Evolutionary conservation across 495 filamentous ascomycete species (phyloP), one percentile per base, ranked within the genome.

Genomic region (Aspergillus haitiensis): DNA sequence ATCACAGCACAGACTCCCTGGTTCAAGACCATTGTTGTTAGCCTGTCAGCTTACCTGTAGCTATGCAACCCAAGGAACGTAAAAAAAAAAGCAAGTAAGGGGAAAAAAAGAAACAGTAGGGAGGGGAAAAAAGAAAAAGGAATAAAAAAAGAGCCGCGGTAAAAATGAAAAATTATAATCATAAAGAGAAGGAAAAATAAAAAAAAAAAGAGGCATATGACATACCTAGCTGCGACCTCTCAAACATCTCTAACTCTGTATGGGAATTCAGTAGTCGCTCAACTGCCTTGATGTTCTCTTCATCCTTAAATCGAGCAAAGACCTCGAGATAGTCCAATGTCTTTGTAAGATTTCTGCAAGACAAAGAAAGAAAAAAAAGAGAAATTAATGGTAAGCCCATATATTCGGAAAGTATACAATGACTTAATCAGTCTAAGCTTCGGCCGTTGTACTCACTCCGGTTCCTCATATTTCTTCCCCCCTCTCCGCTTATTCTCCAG

Each of bases 251-350:
- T 64, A 98, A 74, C 69, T 93, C 86, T 56, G 86, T 85, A 64
- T 89, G 86, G 39, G 84, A 80, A 56, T 87, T 86, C 58, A 96
- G 76, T 55, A 97, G 75, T 7, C 88, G 82, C 73, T 97, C 93
- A 37, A 97, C 91, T 10, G 91, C 90, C 75, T 95, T 89, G 58
- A 96, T 92, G 59, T 91, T 93, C 74, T 97, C 91, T 70, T 90
- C 90, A 60, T 92, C 85, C 78, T 96, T 95, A 81, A 97, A 97
- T 12, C 93, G 89, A 10, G 92, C 89, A 77, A 98, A 98, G 18
- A 88, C 84, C 62, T 96, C 91, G 1, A 98, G 82, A 73, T 98
- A 98, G 61, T 93, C 88, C 52, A 89, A 78, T 2, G 93, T 98
- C 68, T 95, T 93, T 47, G 81, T 85, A 61, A 97, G 83, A 33